These are phyloP conservation scores for Dendrobium chrysotoxum DNA, from an alignment of 106 monocot species.

Conservation along the genomic window DNA sequence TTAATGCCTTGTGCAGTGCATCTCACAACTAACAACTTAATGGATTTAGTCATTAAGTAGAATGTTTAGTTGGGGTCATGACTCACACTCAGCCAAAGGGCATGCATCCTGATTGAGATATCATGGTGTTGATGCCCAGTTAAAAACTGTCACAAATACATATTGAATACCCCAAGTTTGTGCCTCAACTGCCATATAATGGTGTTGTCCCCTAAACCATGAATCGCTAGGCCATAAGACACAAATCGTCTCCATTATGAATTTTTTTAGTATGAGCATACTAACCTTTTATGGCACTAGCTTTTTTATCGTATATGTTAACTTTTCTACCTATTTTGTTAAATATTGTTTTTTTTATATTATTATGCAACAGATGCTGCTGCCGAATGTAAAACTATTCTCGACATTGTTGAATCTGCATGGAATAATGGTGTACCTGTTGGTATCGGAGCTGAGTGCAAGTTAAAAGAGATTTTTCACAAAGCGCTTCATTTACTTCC, in stretches of 20 bases:
- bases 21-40: not conserved
- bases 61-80: not conserved
- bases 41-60: not conserved
- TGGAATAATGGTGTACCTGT: conserved; percentile 60
- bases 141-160: not conserved
- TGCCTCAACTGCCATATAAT: not conserved
- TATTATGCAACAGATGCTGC: conserved; percentile 61
- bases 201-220: not conserved
- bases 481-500: conserved; percentile 62
- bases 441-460: conserved; percentile 30
- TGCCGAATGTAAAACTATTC: conserved; percentile 57
- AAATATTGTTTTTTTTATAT: not conserved
- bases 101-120: not conserved
- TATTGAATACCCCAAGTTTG: not conserved
- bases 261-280: not conserved
- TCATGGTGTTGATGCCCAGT: not conserved
- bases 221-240: not conserved
- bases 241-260: not conserved
- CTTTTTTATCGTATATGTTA: not conserved
- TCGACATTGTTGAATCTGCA: conserved; percentile 82
- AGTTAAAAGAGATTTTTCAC: conserved; percentile 68
- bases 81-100: not conserved
- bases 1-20: not conserved
- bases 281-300: not conserved
- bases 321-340: not conserved